Evolutionary conservation across 164 flowering plant genomes (phyloP), one percentile per base, ranked within the genome.

Genomic region (Tetrastigma voinierianum): DNA sequence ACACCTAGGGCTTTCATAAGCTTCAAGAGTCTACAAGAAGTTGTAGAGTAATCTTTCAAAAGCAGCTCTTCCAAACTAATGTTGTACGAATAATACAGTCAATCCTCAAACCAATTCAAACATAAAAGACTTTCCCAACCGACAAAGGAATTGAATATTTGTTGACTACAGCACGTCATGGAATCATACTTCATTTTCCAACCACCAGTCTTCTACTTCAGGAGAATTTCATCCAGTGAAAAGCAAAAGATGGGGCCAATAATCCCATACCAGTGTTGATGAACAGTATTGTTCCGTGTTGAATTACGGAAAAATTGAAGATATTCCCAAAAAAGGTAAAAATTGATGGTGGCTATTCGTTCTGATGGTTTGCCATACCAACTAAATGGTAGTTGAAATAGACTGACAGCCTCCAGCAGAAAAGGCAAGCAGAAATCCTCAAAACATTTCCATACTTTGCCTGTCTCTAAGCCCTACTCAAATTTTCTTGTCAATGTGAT

Each of bases 311-410:
- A 64, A 62, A 49, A n/a, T 48, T n/a, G 21, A 24, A 57, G 9
- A 4, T 12, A 21, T 8, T 57, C 23, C 57, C 68, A 40, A 65
- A 18, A n/a, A 49, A 49, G 7, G 40, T 43, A 12, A 32, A 43
- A 45, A 60, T 51, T 54, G 52, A 59, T 18, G 13, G n/a, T 25
- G 57, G 64, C 52, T 40, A 59, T 64, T 51, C 58, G 57, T 54
- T 32, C 63, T 57, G 49, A 57, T 10, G 56, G 16, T 4, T 17
- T 10, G n/a, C 14, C 52, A 49, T 11, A 46, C 62, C 9, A 54
- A 21, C 49, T 12, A n/a, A n/a, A n/a, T n/a, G 49, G 47, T 7
- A 8, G 53, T 56, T 18, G 4, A 46, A 19, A 49, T 57, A 25
- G 8, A 49, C 46, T 18, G 40, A 57, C 46, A 16, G 62, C 57